Evolutionary conservation across 1,284 basidiomycete species (phyloP).

Genomic region (Volvariella surrecta): DNA sequence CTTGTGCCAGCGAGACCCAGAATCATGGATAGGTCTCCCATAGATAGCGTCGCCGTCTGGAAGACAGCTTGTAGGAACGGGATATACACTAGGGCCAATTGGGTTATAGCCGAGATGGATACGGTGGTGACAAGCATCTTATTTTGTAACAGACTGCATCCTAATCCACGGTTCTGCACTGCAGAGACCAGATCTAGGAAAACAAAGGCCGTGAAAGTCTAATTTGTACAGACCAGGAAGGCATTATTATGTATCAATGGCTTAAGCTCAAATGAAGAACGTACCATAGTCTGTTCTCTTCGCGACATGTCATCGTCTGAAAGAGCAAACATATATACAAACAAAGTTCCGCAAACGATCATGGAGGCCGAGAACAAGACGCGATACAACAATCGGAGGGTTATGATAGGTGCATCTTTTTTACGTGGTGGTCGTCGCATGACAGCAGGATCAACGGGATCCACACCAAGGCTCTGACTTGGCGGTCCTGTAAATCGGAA

Average conservation of each 20-base stretch:
- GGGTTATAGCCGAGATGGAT: constrained; percentile 74
- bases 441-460: constrained; percentile 87
- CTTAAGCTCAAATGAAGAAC: constrained; percentile 16
- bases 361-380: constrained; percentile 88
- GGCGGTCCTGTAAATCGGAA: constrained; percentile 61
- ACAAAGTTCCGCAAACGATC: constrained; percentile 85
- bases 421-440: constrained; percentile 86
- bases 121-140: constrained; percentile 87
- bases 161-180: constrained; percentile 87
- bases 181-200: constrained; percentile 95
- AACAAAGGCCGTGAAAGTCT: constrained; percentile 97
- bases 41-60: constrained; percentile 79
- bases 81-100: constrained; percentile 85
- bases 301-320: constrained; percentile 75
- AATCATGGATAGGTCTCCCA: constrained; percentile 66
- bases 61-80: constrained; percentile 89
- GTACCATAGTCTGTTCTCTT: constrained; percentile 91
- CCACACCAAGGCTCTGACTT: constrained; percentile 92
- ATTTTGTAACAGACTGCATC: constrained; percentile 75
- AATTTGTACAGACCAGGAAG: background rate
- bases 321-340: constrained; percentile 79
- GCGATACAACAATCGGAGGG: constrained; percentile 60
- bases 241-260: constrained; percentile 4
- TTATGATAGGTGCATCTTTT: constrained; percentile 87
- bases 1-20: constrained; percentile 64